Base-by-base conservation (phyloP, 1,139 yeast species). In the Pichia sp. region DNA sequence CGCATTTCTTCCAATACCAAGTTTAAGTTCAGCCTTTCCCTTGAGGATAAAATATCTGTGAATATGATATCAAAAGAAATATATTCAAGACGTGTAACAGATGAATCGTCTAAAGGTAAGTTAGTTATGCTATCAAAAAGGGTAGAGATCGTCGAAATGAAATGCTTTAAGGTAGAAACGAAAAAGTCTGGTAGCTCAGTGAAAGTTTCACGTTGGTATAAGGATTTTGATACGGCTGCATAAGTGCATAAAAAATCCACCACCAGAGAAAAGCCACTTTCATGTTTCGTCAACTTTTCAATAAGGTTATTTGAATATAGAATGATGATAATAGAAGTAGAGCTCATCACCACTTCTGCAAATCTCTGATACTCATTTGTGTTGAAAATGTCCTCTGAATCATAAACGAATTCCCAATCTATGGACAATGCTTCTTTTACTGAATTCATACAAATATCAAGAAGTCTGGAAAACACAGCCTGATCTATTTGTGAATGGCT, bases 21-120 rank as follows among this genome's bases (percentile, higher is more conserved):
- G 53, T 23, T 62, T 63, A 50, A 53, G 53, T 2, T 67, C 68
- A 5, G 64, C 57, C 58, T 77, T 26, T 55, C 54, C 49, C 51
- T 54, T 1, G 16, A 38, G 2, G 31, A 26, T 1, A 49, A 8
- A 2, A 51, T 53, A 31, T 53, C 56, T 11, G 43, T 50, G 53
- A 59, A 81, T 0, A 82, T 67, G 2, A 75, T 61, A 51, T 67
- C 67, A 6, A 75, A 63, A 3, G 78, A 65, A 45, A 79, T 62
- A 60, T 79, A 82, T 58, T 82, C 87, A 32, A 82, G 63, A 53
- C 75, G 75, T 0, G 85, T 80, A 30, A 81, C 61, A 0, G 75
- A 61, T 2, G 70, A 72, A 52, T 82, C 87, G 49, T 77, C 79
- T 7, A 77, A 58, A 5, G 68, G 67, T 55, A 59, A 47, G 1